phyloP scores from a whole-genome alignment of 495 filamentous ascomycete genomes.

The Entonaema liquescens region DNA sequence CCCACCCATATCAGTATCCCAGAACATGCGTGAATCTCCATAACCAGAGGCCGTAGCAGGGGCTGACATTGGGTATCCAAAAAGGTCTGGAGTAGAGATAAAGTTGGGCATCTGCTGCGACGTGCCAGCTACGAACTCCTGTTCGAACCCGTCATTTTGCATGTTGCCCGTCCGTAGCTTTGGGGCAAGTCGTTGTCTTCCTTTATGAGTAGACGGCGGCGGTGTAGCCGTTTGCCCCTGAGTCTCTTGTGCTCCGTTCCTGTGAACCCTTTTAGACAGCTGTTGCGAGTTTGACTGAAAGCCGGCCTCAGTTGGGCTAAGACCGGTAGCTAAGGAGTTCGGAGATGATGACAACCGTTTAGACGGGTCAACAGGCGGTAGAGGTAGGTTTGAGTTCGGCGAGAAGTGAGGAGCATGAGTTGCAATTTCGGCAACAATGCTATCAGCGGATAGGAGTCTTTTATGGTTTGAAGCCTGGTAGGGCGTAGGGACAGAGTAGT shows the following conservation, averaged over 20 bases:
- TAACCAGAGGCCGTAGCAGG: slow-evolving; percentile 74
- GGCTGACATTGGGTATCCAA: slow-evolving; percentile 74
- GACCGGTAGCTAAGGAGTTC: slow-evolving; percentile 53
- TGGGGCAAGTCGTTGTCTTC: slow-evolving; percentile 60
- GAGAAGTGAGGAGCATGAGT: slow-evolving; percentile 68
- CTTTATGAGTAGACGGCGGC: slow-evolving; percentile 60
- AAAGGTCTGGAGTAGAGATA: slow-evolving; percentile 57
- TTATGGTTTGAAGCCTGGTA: slow-evolving; percentile 49
- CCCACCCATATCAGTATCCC: slow-evolving; percentile 68
- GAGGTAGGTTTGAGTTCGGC: slow-evolving; percentile 58
- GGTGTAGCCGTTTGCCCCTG: slow-evolving; percentile 61
- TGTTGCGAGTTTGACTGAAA: slow-evolving; percentile 36
- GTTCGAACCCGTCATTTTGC: slow-evolving; percentile 62
- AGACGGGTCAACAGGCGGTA: slow-evolving; percentile 67
- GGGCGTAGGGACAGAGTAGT: slow-evolving; percentile 48
- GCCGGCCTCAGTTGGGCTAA: slow-evolving; percentile 39
- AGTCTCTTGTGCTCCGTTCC: slow-evolving; percentile 46
- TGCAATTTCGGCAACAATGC: slow-evolving; percentile 56
- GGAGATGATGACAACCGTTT: slow-evolving; percentile 66
- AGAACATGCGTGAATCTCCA: slow-evolving; percentile 73
- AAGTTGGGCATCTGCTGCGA: slow-evolving; percentile 52
- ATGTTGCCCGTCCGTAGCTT: slow-evolving; percentile 58
- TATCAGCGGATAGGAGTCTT: slow-evolving; percentile 51
- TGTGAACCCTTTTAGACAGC: slow-evolving; percentile 53
- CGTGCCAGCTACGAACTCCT: slow-evolving; percentile 51